A percentile compares a stretch with the other conserved stretches of the same genome.
These are phyloP conservation scores for Aureobasidium mangrovei DNA, from an alignment of 2,329 filamentous ascomycete genomes.

Conservation along the genomic window DNA sequence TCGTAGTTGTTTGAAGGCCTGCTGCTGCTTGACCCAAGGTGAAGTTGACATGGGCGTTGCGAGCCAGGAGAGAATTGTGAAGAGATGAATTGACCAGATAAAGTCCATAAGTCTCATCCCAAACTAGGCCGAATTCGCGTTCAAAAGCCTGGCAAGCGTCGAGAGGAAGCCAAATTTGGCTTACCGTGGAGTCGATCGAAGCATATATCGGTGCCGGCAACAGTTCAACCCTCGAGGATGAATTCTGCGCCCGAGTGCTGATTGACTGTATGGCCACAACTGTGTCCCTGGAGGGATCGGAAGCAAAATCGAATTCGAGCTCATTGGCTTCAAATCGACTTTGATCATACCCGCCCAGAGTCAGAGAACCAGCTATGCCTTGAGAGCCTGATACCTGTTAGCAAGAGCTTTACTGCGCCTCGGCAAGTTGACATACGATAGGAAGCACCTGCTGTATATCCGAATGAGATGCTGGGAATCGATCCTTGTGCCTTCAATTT, in stretches of 20 bases:
- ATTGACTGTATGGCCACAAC: conserved; percentile 47
- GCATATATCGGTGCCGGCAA: conserved; percentile 34
- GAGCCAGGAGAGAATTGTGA: conserved; percentile 25
- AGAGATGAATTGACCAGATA: conserved; percentile 32
- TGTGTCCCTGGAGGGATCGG: conserved; percentile 50
- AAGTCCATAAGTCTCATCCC: conserved; percentile 27
- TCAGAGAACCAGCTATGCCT: conserved; percentile 42
- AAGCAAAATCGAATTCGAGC: conserved; percentile 47
- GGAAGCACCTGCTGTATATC: conserved; percentile 66
- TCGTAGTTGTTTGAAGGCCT: conserved; percentile 32
- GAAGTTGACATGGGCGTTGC: conserved; percentile 38
- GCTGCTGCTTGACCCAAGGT: conserved; percentile 30
- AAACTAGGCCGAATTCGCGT: conserved; percentile 30
- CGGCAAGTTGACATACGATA: conserved; percentile 39
- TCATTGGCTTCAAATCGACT: conserved; percentile 54
- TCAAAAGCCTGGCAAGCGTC: conserved; percentile 29
- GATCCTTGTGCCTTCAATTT: conserved; percentile 47
- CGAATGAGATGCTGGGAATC: conserved; percentile 66
- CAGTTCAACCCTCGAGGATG: conserved; percentile 28
- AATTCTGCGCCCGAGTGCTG: conserved; percentile 24
- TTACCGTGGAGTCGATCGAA: conserved; percentile 34
- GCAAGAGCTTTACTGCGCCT: neutral
- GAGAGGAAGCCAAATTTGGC: conserved; percentile 34
- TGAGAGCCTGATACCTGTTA: neutral
- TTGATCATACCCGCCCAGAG: conserved; percentile 61